These are phyloP conservation scores for Phytophthora hibernalis DNA, from an alignment of 352 stramenopile genomes.

Conservation along the genomic window DNA sequence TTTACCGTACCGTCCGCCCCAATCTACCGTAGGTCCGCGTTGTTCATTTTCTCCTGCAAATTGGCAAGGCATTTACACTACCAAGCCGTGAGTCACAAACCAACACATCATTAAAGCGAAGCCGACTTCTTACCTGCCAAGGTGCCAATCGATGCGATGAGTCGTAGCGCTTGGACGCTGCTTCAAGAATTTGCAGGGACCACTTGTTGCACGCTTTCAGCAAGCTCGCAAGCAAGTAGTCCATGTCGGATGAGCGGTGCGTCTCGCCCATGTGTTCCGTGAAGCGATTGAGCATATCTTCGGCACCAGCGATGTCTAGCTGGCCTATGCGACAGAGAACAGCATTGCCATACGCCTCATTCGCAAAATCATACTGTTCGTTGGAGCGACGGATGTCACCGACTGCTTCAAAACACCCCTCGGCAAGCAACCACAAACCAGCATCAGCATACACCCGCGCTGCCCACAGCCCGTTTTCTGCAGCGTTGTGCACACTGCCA, in stretches of 20 bases:
- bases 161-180: slow-evolving; percentile 60
- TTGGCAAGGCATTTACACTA: slow-evolving; percentile 66
- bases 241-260: slow-evolving; percentile 54
- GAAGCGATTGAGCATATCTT: slow-evolving; percentile 59
- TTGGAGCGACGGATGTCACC: slow-evolving; percentile 56
- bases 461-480: slow-evolving; percentile 61
- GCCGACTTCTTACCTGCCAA: slow-evolving; percentile 60
- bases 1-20: slow-evolving; percentile 7
- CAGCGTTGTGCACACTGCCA: slow-evolving; percentile 51
- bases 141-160: slow-evolving; percentile 49
- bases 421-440: slow-evolving; percentile 56
- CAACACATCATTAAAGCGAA: not conserved
- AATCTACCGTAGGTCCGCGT: slow-evolving; percentile 59
- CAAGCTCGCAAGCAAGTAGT: slow-evolving; percentile 57
- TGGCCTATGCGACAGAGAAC: slow-evolving; percentile 68
- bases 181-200: slow-evolving; percentile 57
- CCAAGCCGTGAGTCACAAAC: slow-evolving; percentile 11
- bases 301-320: slow-evolving; percentile 61
- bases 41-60: slow-evolving; percentile 57
- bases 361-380: slow-evolving; percentile 43
- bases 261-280: slow-evolving; percentile 40
- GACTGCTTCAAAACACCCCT: slow-evolving; percentile 63
- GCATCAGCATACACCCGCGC: slow-evolving; percentile 62
- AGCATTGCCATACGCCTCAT: slow-evolving; percentile 66
- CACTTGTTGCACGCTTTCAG: slow-evolving; percentile 68